Percentiles rank a stretch among this genome's conserved stretches.
Evolutionary conservation across 1,284 basidiomycete genomes (phyloP).

Genomic region (Ganoderma meredithae): DNA sequence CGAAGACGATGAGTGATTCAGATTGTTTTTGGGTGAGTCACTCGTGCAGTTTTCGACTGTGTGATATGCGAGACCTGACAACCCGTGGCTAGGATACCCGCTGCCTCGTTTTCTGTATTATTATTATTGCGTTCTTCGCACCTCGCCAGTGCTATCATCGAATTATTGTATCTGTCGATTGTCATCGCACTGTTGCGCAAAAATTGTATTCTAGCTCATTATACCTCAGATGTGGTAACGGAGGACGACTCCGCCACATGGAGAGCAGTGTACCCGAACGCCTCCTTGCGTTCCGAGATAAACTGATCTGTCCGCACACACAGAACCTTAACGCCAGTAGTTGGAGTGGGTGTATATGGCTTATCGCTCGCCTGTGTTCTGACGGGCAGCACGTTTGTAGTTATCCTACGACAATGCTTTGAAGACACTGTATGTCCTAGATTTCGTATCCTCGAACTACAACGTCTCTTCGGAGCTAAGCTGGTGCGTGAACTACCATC

Average conservation of each 20-base stretch:
- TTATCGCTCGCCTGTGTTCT: not conserved
- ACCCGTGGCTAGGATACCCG: not conserved
- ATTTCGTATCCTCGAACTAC: too few species aligned
- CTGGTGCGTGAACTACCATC: not conserved
- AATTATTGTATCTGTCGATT: not conserved
- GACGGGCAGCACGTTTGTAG: not conserved
- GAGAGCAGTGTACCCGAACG: not conserved
- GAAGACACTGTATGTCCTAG: too few species aligned
- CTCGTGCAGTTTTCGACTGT: not conserved
- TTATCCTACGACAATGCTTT: not conserved
- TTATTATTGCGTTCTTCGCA: constrained; percentile 9
- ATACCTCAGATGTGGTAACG: not conserved
- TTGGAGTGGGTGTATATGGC: not conserved
- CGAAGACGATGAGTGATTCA: not conserved
- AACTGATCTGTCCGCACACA: not conserved
- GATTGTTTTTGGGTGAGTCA: not conserved
- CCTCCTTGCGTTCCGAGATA: not conserved
- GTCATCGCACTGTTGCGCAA: not conserved
- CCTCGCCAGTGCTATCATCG: not conserved
- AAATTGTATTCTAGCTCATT: not conserved
- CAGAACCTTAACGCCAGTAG: not conserved
- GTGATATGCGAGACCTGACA: not conserved
- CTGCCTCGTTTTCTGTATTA: constrained; percentile 4
- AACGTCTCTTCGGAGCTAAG: not conserved
- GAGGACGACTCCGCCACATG: not conserved